These are phyloP conservation scores for Apiotrichum montevideense DNA, from an alignment of 1,284 basidiomycete species.

Conservation along the genomic window DNA sequence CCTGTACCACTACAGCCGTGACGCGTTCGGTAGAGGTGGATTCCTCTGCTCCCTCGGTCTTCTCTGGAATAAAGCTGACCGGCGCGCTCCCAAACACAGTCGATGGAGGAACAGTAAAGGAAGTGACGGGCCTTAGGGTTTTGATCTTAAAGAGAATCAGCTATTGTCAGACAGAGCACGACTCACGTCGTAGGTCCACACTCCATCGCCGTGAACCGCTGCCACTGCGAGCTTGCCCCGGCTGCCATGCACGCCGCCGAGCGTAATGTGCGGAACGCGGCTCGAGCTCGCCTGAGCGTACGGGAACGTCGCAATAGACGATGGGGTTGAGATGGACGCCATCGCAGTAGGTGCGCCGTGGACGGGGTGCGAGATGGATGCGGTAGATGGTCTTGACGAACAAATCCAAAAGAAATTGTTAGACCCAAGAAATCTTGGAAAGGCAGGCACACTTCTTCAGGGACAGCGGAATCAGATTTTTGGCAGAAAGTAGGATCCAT, in stretches of 20 bases:
- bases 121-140: constrained; percentile 39
- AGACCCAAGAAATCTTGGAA: too few species aligned
- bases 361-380: background rate
- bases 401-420: too few species aligned
- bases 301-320: constrained; percentile 37
- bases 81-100: constrained; percentile 38
- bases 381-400: too few species aligned
- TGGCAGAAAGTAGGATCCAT: background rate
- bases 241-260: constrained; percentile 35
- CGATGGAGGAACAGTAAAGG: constrained; percentile 43
- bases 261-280: constrained; percentile 31
- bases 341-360: constrained; percentile 15
- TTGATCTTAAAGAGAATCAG: constrained; percentile 27
- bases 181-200: constrained; percentile 48
- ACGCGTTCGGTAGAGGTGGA: constrained; percentile 14
- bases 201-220: constrained; percentile 45
- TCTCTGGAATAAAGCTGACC: constrained; percentile 27
- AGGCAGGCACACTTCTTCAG: too few species aligned
- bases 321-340: constrained; percentile 38
- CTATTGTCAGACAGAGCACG: too few species aligned
- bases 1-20: constrained; percentile 30
- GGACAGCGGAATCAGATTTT: background rate
- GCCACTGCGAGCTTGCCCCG: constrained; percentile 35
- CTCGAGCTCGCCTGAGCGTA: constrained; percentile 37
- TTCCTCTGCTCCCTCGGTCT: background rate